Conservation (phyloP, 2,329 filamentous ascomycete species). For the Aspergillus sp. region DNA sequence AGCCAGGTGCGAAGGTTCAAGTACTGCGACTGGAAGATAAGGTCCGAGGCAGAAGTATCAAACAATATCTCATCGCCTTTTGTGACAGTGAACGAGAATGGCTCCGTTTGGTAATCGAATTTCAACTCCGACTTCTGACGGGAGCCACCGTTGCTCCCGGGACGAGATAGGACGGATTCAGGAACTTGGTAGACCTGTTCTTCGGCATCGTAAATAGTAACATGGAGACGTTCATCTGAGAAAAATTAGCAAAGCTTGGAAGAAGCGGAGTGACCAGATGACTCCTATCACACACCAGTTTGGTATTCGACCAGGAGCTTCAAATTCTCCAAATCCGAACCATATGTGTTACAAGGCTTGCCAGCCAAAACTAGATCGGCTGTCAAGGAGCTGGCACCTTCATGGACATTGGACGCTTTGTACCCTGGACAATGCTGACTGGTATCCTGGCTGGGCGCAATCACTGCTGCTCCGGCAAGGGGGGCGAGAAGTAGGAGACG, state of each 20-base stretch:
- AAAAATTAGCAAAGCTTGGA: no score
- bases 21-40: constrained; percentile 74
- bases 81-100: constrained; percentile 59
- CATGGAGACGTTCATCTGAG: constrained; percentile 59
- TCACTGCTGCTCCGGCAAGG: constrained; percentile 21
- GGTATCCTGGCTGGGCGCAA: constrained; percentile 9
- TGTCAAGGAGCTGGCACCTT: constrained; percentile 45
- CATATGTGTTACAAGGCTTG: constrained; percentile 53
- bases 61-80: constrained; percentile 46
- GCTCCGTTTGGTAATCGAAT: constrained; percentile 48
- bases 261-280: neutral
- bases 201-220: constrained; percentile 64
- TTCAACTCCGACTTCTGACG: constrained; percentile 36
- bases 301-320: constrained; percentile 55
- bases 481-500: constrained; percentile 18
- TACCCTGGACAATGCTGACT: constrained; percentile 30
- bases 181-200: constrained; percentile 68
- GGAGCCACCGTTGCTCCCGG: constrained; percentile 36
- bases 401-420: constrained; percentile 27
- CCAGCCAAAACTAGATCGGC: constrained; percentile 65
- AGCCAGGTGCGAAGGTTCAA: constrained; percentile 63
- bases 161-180: constrained; percentile 58
- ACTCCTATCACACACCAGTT: constrained; percentile 37
- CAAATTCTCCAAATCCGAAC: constrained; percentile 49
- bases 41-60: constrained; percentile 56